Evolutionary conservation across 2,329 filamentous ascomycete genomes (phyloP).

Genomic region (Trichophaea hybrida): DNA sequence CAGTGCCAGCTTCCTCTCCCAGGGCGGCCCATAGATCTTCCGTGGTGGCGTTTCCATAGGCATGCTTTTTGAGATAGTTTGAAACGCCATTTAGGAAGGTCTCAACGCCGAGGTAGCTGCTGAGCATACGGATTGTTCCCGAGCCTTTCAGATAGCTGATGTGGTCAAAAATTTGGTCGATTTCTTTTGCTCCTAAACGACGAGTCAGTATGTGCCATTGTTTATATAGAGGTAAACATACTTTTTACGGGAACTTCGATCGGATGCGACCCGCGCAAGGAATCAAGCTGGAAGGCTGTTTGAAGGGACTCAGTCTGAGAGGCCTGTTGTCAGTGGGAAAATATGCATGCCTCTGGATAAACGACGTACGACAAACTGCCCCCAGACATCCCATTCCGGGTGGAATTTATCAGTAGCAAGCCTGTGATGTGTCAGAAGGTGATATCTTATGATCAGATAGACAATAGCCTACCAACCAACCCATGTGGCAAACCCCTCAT

Average conservation of each 20-base stretch:
- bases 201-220: background rate
- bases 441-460: background rate
- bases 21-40: slow-evolving; percentile 82
- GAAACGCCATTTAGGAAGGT: slow-evolving; percentile 83
- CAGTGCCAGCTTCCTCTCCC: slow-evolving; percentile 70
- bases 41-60: slow-evolving; percentile 64
- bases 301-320: slow-evolving; percentile 73
- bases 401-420: slow-evolving; percentile 8
- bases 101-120: slow-evolving; percentile 72
- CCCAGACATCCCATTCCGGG: slow-evolving; percentile 88
- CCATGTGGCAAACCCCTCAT: slow-evolving; percentile 96
- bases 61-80: slow-evolving; percentile 74
- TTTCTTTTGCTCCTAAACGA: slow-evolving; percentile 45
- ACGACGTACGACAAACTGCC: slow-evolving; percentile 69
- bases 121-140: slow-evolving; percentile 92
- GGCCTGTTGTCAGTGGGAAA: slow-evolving; percentile 31
- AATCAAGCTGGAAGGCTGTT: slow-evolving; percentile 77
- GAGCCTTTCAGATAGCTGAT: slow-evolving; percentile 85
- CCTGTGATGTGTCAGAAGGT: background rate
- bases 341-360: slow-evolving; percentile 36
- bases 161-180: slow-evolving; percentile 94
- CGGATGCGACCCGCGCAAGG: slow-evolving; percentile 79
- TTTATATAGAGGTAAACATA: slow-evolving; percentile 34
- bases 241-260: slow-evolving; percentile 92
- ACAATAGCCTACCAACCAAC: slow-evolving; percentile 65